phyloP scores from a whole-genome alignment of 164 flowering plant genomes.

The grape (Vitis vinifera) region DNA sequence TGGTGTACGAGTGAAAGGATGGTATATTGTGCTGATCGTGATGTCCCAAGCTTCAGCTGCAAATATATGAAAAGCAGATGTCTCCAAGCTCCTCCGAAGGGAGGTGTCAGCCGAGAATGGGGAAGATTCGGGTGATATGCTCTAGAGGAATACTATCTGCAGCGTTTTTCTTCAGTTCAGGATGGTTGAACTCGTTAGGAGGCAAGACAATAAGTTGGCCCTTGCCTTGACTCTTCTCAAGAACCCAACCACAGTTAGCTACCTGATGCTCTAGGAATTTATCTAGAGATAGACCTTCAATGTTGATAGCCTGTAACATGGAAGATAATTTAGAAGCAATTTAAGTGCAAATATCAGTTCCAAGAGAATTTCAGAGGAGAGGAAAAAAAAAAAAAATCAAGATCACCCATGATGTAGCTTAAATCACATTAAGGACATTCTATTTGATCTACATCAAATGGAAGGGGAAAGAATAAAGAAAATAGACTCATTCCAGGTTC shows the following conservation, averaged over 20 bases:
- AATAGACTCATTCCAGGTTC: not conserved
- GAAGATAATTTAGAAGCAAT: not conserved
- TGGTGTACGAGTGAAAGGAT: not conserved
- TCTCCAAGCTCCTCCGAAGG: not conserved
- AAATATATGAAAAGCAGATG: not conserved
- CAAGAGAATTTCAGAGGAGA: too few relatives aligned
- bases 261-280: constrained; percentile 90
- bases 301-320: constrained; percentile 72
- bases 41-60: constrained; percentile 1
- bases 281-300: constrained; percentile 87
- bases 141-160: constrained; percentile 72
- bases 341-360: too few relatives aligned
- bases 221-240: constrained; percentile 67
- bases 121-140: constrained; percentile 81
- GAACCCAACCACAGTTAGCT: constrained; percentile 66
- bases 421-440: not conserved
- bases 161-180: constrained; percentile 75
- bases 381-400: not conserved
- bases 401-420: not conserved
- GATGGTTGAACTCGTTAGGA: constrained; percentile 78
- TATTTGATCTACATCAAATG: not conserved
- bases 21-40: not conserved
- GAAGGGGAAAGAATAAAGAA: not conserved
- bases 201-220: constrained; percentile 78
- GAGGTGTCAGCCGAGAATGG: constrained; percentile 62